Evolutionary conservation across 2,329 filamentous ascomycete species (phyloP).

Genomic region (Beauveria rudraprayagi): DNA sequence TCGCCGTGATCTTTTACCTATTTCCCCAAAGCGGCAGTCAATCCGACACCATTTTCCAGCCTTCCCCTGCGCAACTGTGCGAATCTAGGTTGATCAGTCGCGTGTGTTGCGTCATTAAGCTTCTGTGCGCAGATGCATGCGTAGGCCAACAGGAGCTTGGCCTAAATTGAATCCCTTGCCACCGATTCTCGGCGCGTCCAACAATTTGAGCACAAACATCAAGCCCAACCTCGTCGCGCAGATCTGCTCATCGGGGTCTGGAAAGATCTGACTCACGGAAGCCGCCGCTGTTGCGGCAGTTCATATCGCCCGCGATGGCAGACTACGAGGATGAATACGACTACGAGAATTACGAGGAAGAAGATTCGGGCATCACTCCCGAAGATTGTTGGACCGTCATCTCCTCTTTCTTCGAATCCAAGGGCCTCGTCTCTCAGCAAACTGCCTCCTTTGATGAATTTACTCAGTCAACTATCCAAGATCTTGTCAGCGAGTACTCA

Average conservation of each 20-base stretch:
- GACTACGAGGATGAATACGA: constrained; percentile 51
- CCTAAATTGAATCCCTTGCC: constrained; percentile 4
- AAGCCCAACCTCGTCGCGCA: neutral
- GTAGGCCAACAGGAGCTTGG: constrained; percentile 7
- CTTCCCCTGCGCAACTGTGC: neutral
- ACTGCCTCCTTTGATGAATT: constrained; percentile 98
- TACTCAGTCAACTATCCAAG: constrained; percentile 85
- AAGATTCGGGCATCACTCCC: constrained; percentile 69
- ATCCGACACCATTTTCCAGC: neutral
- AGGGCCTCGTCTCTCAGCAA: constrained; percentile 94
- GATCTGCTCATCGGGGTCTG: neutral
- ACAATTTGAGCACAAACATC: neutral
- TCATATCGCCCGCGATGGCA: constrained; percentile 33
- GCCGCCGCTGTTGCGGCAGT: neutral
- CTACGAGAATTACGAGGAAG: constrained; percentile 64
- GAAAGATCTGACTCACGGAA: neutral
- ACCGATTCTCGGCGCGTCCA: neutral
- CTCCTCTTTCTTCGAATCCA: constrained; percentile 90
- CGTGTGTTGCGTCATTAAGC: neutral
- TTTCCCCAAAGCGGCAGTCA: neutral
- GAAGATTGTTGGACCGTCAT: constrained; percentile 99
- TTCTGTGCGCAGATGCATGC: constrained; percentile 6
- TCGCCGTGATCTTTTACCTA: constrained; percentile 2
- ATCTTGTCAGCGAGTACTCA: constrained; percentile 87
- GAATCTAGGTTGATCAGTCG: neutral